Base-by-base conservation (phyloP, 176 grass and related monocot genomes). In the Paspalum vaginatum region DNA sequence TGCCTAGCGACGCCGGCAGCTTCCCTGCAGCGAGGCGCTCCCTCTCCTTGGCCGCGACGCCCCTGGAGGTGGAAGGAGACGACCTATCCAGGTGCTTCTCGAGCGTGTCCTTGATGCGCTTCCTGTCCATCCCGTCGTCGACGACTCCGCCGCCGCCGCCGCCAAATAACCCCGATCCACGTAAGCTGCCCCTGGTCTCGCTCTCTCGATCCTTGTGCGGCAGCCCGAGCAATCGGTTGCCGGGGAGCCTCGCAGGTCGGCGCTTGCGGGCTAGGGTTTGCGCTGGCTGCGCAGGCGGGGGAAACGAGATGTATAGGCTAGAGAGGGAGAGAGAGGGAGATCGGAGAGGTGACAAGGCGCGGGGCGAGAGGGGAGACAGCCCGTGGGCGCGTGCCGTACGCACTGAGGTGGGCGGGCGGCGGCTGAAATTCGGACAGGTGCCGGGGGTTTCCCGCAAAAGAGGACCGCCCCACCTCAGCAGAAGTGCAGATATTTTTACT, bases 31-130 rank as follows among this genome's bases (percentile, higher is more conserved):
- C 61, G 9, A 97, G 69, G 37, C 84, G 49, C 49, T 89, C 91
- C 83, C 51, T 89, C 45, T 89, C 93, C 79, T 90, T 93, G 82
- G 47, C 43, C 22, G 24, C 66, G 10, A 73, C 27, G 2, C 82
- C 91, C 82, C 91, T 83, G 8, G 94, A 94, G 13, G 91, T 91
- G 68, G 91, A 91, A 25, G 91, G 94, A 18, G 89, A 90, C 51
- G 89, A 65, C 86, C 89, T 94, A 47, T 97, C 91, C 47, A 93
- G 72, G 47, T 93, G 89, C 61, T 89, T 97, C 61, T 97, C 95
- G 25, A 94, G 80, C 50, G 70, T 89, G 62, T 97, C 95, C 76
- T 90, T 94, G 86, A 94, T 87, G 79, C 91, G 90, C 83, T 92
- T 94, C 79, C 95, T 87, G 77, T 94, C 95, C 75, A 89, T 82